These are phyloP conservation scores for Plasmodium fragile DNA, from an alignment of 169 alveolate species.

Conservation along the genomic window DNA sequence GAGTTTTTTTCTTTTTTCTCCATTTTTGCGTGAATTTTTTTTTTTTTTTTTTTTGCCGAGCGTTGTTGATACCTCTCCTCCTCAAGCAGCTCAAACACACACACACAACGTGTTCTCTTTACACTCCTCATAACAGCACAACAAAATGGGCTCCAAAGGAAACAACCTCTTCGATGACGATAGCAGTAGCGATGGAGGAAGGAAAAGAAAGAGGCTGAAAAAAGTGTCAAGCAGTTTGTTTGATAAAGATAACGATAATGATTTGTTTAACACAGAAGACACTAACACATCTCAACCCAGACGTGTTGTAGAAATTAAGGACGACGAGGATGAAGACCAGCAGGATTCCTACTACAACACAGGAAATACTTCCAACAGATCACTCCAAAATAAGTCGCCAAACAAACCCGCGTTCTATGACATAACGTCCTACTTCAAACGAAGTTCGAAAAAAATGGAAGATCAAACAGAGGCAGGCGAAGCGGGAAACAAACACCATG, in stretches of 20 bases:
- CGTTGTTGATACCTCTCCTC: neutral
- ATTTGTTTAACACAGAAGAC: neutral
- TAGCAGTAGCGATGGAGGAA: constrained; percentile 28
- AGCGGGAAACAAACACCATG: neutral
- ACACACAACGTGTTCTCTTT: neutral
- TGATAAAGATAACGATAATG: constrained; percentile 1
- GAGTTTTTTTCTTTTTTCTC: neutral
- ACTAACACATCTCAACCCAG: neutral
- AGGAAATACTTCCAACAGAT: neutral
- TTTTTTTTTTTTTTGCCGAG: neutral
- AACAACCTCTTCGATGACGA: constrained; percentile 18
- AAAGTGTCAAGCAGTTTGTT: constrained; percentile 36
- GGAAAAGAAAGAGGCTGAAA: constrained; percentile 49
- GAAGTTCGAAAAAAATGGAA: constrained; percentile 11
- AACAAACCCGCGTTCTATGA: constrained; percentile 16
- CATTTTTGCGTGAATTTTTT: neutral
- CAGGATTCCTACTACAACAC: neutral
- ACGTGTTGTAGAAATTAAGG: constrained; percentile 12
- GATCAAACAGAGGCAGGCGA: neutral
- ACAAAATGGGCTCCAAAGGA: constrained; percentile 42
- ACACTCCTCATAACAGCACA: neutral
- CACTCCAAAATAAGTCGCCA: constrained; percentile 3
- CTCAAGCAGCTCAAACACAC: neutral
- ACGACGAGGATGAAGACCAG: neutral
- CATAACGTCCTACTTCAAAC: constrained; percentile 52